Base-by-base conservation (phyloP, 208 protist genomes). In the Crithidia bombi region DNA sequence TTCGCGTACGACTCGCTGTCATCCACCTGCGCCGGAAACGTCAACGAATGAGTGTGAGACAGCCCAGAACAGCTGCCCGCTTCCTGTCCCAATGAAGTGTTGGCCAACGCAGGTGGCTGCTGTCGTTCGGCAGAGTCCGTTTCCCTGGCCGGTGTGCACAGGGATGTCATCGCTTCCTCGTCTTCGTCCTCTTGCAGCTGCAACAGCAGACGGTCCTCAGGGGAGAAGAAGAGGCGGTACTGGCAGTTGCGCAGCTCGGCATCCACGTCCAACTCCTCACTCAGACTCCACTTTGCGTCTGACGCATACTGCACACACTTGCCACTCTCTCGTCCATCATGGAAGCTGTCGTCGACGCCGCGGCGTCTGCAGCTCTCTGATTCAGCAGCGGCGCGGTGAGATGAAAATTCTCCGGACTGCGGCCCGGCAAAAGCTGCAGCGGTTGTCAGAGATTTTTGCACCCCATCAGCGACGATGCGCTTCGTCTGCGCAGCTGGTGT, bases 181-280 rank as follows among this genome's bases (percentile, higher is more conserved):
- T 62, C 38, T 5, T 66, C 7, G n/a, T 50, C 52, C 26, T 12
- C 33, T 32, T 69, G 56, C 46, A 83, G 66, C 36, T 43, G 32
- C 21, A 85, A 43, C 51, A 89, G 56, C 28, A 62, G 65, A 23
- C 72, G 49, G 59, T 89, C 83, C 14, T 81, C 72, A 2, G 66
- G 62, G n/a, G 73, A 81, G 43, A 89, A 89, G 25, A 85, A 76
- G 43, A 83, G 44, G 54, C 73, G 73, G 46, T 78, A 75, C 51
- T 83, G 70, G 47, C 46, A 70, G 4, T 71, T 54, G 5, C 73
- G 77, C 44, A 87, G 25, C 43, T 55, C 69, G 6, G 41, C 52
- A 12, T 73, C 71, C 15, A 64, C 46, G 17, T 69, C 71, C 43
- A 69, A 38, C 38, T 52, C 12, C 4, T 38, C 23, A 6, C 35